Percentiles rank a stretch among this genome's conserved stretches.
These are phyloP conservation scores for Corylus avellana DNA, from an alignment of 306 rosid species.

Conservation along the genomic window DNA sequence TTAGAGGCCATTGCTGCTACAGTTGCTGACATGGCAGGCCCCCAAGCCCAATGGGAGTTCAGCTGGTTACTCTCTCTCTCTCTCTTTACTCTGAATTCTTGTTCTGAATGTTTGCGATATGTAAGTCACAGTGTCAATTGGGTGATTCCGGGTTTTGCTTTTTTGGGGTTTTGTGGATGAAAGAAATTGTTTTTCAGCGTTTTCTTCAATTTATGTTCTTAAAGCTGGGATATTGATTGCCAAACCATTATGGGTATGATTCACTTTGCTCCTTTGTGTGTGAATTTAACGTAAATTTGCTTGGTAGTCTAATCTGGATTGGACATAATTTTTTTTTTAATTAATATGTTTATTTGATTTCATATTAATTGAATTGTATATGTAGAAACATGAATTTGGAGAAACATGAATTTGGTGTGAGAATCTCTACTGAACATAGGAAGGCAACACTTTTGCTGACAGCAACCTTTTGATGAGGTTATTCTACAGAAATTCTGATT, in stretches of 20 bases:
- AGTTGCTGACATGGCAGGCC: slow-evolving; percentile 25
- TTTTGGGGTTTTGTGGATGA: background rate
- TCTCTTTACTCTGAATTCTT: slow-evolving; percentile 3
- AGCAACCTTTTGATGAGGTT: background rate
- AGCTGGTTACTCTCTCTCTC: slow-evolving; percentile 45
- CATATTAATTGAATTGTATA: too few relatives aligned
- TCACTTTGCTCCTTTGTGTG: background rate
- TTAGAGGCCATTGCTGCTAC: slow-evolving; percentile 43
- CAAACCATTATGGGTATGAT: background rate
- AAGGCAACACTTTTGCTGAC: background rate
- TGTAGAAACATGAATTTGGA: background rate
- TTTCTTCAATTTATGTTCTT: background rate
- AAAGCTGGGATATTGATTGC: background rate
- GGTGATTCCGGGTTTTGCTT: slow-evolving; percentile 9
- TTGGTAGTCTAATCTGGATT: background rate
- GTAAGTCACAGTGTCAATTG: background rate
- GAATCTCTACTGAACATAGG: background rate
- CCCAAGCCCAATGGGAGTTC: slow-evolving; percentile 53
- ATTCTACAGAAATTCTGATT: background rate
- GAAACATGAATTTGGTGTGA: background rate
- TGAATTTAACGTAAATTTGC: background rate
- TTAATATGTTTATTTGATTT: background rate
- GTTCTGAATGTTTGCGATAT: background rate
- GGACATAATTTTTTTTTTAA: background rate
- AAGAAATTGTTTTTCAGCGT: background rate